Evolutionary conservation across 352 stramenopile species (phyloP).

Genomic region (Discostella stelligera): DNA sequence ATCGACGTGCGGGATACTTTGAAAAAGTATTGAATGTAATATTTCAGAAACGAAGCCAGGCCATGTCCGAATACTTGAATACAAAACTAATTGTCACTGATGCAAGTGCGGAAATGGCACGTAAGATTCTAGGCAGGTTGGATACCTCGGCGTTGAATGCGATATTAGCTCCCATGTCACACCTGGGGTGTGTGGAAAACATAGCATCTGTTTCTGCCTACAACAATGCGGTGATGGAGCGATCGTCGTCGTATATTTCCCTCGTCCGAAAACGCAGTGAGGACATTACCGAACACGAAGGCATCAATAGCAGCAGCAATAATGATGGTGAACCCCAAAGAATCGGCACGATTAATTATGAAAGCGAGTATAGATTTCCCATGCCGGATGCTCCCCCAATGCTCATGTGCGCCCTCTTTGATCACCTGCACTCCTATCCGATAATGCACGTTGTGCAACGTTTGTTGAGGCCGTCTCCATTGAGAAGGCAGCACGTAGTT

Average conservation of each 20-base stretch:
- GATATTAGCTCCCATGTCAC: neutral
- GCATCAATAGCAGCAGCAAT: neutral
- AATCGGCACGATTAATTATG: neutral
- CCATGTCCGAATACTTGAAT: slow-evolving; percentile 80
- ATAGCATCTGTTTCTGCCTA: neutral
- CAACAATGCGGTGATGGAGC: neutral
- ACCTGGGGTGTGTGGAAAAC: neutral
- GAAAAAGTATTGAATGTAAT: slow-evolving; percentile 88
- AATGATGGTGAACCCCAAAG: neutral
- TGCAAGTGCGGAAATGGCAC: slow-evolving; percentile 2
- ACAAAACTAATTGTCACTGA: slow-evolving; percentile 24
- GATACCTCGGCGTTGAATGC: too few relatives aligned
- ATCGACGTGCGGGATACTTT: slow-evolving; percentile 94
- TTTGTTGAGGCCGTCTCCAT: slow-evolving; percentile 67
- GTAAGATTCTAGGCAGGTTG: neutral
- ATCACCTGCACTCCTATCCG: slow-evolving; percentile 83
- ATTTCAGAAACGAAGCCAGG: slow-evolving; percentile 65
- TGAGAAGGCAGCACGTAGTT: slow-evolving; percentile 17
- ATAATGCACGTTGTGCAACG: slow-evolving; percentile 85
- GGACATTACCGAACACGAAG: neutral
- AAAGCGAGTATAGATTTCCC: neutral
- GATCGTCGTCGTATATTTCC: neutral
- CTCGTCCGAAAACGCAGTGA: neutral
- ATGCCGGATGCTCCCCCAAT: slow-evolving; percentile 27
- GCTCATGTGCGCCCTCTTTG: slow-evolving; percentile 76